Conservation (phyloP, 1,139 yeast genomes). For the Magnusiomyces suaveolens region DNA sequence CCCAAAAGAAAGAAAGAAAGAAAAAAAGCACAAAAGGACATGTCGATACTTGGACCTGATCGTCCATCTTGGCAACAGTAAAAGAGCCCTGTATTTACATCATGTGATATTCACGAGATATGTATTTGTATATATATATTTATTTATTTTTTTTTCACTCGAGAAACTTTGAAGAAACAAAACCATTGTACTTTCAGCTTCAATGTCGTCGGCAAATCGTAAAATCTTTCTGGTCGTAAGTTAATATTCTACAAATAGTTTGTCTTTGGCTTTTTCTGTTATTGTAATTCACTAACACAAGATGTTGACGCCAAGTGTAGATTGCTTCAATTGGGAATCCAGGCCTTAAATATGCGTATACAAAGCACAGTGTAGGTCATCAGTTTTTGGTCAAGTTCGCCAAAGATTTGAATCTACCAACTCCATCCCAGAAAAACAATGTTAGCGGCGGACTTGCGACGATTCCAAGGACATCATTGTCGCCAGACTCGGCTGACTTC, state of each 20-base stretch:
- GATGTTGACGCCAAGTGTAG: slow-evolving; percentile 2
- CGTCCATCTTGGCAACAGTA: too few relatives aligned
- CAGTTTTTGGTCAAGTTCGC: slow-evolving; percentile 31
- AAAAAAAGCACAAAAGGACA: neutral
- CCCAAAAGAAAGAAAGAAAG: neutral
- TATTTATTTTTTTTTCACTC: neutral
- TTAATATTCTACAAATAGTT: neutral
- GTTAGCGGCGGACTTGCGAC: slow-evolving; percentile 15
- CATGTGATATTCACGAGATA: too few relatives aligned
- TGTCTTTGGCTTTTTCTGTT: neutral
- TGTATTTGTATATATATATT: too few relatives aligned
- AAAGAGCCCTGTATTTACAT: too few relatives aligned
- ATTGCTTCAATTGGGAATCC: slow-evolving; percentile 65
- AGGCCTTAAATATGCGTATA: slow-evolving; percentile 46
- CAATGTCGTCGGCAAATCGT: neutral
- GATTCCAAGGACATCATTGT: slow-evolving; percentile 8
- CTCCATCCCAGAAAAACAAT: slow-evolving; percentile 14
- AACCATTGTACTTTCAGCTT: too few relatives aligned
- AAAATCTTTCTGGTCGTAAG: slow-evolving; percentile 11
- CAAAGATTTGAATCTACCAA: slow-evolving; percentile 10
- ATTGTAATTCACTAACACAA: neutral
- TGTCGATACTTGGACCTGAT: too few relatives aligned
- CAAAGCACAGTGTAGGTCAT: slow-evolving; percentile 78
- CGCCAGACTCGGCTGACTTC: slow-evolving; percentile 14
- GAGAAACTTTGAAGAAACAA: neutral